Evolutionary conservation across 352 stramenopile species (phyloP), one percentile per base, ranked within the genome.

Genomic region (Pythium sp.): DNA sequence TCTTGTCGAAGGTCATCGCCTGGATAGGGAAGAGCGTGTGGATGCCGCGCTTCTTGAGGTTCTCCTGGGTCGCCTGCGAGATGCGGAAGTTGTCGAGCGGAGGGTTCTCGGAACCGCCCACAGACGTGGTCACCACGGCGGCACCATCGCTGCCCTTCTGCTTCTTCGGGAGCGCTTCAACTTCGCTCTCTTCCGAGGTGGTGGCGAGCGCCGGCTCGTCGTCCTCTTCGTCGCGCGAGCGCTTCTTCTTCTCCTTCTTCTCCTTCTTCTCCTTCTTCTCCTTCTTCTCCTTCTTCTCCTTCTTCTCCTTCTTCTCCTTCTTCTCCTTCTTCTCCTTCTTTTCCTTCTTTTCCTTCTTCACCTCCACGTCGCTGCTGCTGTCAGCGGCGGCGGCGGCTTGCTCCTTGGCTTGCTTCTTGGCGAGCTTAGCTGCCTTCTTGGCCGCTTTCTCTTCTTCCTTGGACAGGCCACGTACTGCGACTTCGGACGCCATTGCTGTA

Each of bases 1-100:
- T 97, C 73, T 97, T 97, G 73, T 97, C 85, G 62, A 99, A 99
- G 12, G 96, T 98, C 83, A 97, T 94, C 36, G 88, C 84, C 70
- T 98, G 93, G 64, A 98, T 97, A 9, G 93, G 92, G 72, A 98
- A 98, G 1, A 98, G 82, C 61, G 81, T 83, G 56, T 78, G 76
- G 69, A 98, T 97, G 58, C 92, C 92, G 58, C 89, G 86, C 60
- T 82, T 81, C 43, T 82, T 72, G 30, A 97, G 77, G 64, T 82
- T 84, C 30, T 69, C 71, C 66, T 90, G 75, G 24, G 89, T 95
- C 51, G 75, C 69, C 4, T 76, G 72, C 46, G 69, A 81, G 61
- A 97, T 91, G 67, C 76, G 68, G 70, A 95, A 97, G 53, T 77
- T 73, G 6, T 82, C 75, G 7, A 97, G 74, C 65, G 81, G 72